These are phyloP conservation scores for Aureobasidium namibiae DNA, from an alignment of 2,329 filamentous ascomycete species.

Conservation along the genomic window DNA sequence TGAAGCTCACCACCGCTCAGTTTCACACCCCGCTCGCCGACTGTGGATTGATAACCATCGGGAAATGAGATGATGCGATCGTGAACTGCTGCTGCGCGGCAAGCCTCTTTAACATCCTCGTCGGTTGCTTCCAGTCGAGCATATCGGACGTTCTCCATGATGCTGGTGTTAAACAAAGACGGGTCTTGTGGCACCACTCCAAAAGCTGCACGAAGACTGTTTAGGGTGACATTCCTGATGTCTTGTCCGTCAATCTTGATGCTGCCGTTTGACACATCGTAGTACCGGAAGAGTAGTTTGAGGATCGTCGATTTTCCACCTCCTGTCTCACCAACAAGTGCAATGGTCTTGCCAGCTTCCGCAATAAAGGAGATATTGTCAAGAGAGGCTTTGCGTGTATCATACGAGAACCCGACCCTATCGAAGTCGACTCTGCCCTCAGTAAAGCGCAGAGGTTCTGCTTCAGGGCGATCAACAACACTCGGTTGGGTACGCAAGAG, in stretches of 20 bases:
- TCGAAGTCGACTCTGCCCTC: constrained; percentile 47
- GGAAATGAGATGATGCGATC: constrained; percentile 54
- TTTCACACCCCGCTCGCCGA: constrained; percentile 70
- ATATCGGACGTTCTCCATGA: constrained; percentile 59
- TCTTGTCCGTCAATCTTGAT: constrained; percentile 54
- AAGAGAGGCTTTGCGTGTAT: constrained; percentile 44
- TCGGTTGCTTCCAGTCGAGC: constrained; percentile 53
- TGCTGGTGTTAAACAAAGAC: constrained; percentile 54
- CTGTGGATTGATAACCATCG: constrained; percentile 62
- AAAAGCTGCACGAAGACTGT: constrained; percentile 49
- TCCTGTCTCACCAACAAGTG: constrained; percentile 55
- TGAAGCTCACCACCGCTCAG: constrained; percentile 82
- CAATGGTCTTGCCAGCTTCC: constrained; percentile 47
- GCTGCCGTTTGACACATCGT: constrained; percentile 47
- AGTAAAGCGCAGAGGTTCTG: constrained; percentile 36
- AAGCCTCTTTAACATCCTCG: constrained; percentile 52
- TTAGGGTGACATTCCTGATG: constrained; percentile 50
- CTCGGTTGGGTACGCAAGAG: constrained; percentile 51
- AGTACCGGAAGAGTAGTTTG: constrained; percentile 53
- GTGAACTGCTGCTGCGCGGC: constrained; percentile 54
- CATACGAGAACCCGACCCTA: constrained; percentile 49
- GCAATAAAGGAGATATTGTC: constrained; percentile 42
- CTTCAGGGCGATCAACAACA: constrained; percentile 42
- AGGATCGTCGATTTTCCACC: constrained; percentile 55
- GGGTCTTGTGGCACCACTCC: constrained; percentile 60